A percentile compares a stretch with the other conserved stretches of the same genome.
Evolutionary conservation across 805 yeast species (phyloP).

Genomic region (Metschnikowia sp.): DNA sequence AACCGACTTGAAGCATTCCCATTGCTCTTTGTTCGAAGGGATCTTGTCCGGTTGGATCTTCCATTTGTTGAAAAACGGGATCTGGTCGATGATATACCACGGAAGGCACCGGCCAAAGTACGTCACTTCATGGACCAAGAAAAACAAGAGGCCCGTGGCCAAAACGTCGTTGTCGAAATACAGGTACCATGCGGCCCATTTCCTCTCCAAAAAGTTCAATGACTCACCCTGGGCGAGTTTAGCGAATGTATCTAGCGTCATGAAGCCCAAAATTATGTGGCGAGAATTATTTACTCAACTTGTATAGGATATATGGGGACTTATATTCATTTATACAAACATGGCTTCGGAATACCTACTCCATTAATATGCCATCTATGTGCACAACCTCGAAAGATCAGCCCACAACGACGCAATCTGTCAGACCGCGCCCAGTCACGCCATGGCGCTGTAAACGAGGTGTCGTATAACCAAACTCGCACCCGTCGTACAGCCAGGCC

Average conservation of each 20-base stretch:
- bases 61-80: conserved; percentile 49
- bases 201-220: conserved; percentile 40
- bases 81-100: conserved; percentile 53
- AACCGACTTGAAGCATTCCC: conserved; percentile 61
- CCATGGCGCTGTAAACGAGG: conserved; percentile 1
- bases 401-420: neutral
- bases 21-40: conserved; percentile 54
- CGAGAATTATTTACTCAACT: no score
- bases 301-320: no score
- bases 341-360: neutral
- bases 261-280: no score
- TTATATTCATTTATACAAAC: neutral
- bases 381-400: conserved; percentile 3
- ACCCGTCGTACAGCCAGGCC: no score
- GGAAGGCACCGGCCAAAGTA: conserved; percentile 60
- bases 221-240: neutral
- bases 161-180: conserved; percentile 52
- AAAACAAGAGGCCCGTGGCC: conserved; percentile 57
- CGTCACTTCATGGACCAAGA: conserved; percentile 52
- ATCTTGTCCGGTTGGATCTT: conserved; percentile 53
- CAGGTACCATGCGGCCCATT: conserved; percentile 56
- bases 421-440: neutral
- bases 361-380: neutral
- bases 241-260: neutral
- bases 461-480: neutral